A percentile compares a stretch with the other conserved stretches of the same genome.
phyloP scores from a whole-genome alignment of 2,329 filamentous ascomycete species.

The Ophiostoma himal-ulmi region DNA sequence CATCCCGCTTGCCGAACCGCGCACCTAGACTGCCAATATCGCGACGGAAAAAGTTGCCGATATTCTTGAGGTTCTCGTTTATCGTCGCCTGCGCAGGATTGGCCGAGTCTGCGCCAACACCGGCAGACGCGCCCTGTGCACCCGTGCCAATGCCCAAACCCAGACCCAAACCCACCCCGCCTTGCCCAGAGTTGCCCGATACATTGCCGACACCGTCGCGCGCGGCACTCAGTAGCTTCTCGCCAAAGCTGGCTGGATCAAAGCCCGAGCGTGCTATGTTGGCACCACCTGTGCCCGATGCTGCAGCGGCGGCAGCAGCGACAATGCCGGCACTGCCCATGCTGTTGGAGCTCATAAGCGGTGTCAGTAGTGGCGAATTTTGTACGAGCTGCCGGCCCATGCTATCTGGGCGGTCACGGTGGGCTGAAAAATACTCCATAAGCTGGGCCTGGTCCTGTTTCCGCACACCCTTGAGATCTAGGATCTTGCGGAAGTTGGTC shows the following conservation, averaged over 20 bases:
- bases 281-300: not conserved
- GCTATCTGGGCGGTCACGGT: constrained; percentile 66
- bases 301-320: constrained; percentile 23
- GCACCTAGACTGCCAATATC: constrained; percentile 74
- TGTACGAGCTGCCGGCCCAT: constrained; percentile 62
- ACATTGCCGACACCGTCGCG: constrained; percentile 55
- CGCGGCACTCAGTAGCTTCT: constrained; percentile 81
- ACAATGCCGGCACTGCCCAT: constrained; percentile 39
- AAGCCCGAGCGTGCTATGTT: constrained; percentile 22
- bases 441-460: constrained; percentile 77
- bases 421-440: constrained; percentile 74
- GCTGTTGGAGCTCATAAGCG: constrained; percentile 48
- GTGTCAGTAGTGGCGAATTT: constrained; percentile 64
- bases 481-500: constrained; percentile 89
- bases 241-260: constrained; percentile 53
- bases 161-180: constrained; percentile 24
- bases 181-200: constrained; percentile 21
- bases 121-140: constrained; percentile 1
- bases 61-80: constrained; percentile 90
- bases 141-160: constrained; percentile 17
- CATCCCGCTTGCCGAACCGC: constrained; percentile 61
- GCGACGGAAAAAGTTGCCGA: constrained; percentile 91
- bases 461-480: constrained; percentile 89
- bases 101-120: constrained; percentile 24
- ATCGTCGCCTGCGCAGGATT: constrained; percentile 59